A percentile compares a stretch with the other conserved stretches of the same genome.
Evolutionary conservation across 2,329 filamentous ascomycete species (phyloP).

Genomic region (Trichoderma atrobrunneum): DNA sequence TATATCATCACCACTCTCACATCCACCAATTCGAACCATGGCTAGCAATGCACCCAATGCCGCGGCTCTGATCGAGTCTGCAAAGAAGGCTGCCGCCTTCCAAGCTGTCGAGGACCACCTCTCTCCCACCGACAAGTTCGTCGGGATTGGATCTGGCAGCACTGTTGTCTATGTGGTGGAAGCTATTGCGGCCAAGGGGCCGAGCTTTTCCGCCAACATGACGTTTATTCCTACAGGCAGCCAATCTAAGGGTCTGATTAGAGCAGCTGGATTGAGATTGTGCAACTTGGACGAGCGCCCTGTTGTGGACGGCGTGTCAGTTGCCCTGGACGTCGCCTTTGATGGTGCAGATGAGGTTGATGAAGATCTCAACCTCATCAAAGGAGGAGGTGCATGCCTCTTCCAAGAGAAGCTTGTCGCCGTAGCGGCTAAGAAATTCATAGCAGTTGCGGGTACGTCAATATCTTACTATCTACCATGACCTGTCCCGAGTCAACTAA

Average conservation of each 20-base stretch:
- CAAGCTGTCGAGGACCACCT: conserved; percentile 74
- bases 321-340: conserved; percentile 82
- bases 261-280: conserved; percentile 71
- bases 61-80: conserved; percentile 57
- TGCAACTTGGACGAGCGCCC: conserved; percentile 76
- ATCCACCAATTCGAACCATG: conserved; percentile 2
- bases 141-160: conserved; percentile 79
- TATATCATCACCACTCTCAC: neutral
- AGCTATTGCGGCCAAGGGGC: conserved; percentile 65
- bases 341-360: conserved; percentile 98
- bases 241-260: conserved; percentile 84
- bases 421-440: conserved; percentile 76
- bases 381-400: conserved; percentile 93
- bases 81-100: conserved; percentile 72
- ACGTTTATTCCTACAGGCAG: conserved; percentile 90
- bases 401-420: conserved; percentile 98
- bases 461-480: neutral
- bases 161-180: conserved; percentile 84
- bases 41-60: neutral
- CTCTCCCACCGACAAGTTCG: conserved; percentile 56
- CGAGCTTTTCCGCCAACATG: conserved; percentile 58
- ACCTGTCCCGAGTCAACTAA: neutral
- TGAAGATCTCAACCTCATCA: conserved; percentile 91
- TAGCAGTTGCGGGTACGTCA: conserved; percentile 74
- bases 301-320: conserved; percentile 35